Conservation (phyloP, 192 early-diverging fungal species). For the Oehlia diaphana region DNA sequence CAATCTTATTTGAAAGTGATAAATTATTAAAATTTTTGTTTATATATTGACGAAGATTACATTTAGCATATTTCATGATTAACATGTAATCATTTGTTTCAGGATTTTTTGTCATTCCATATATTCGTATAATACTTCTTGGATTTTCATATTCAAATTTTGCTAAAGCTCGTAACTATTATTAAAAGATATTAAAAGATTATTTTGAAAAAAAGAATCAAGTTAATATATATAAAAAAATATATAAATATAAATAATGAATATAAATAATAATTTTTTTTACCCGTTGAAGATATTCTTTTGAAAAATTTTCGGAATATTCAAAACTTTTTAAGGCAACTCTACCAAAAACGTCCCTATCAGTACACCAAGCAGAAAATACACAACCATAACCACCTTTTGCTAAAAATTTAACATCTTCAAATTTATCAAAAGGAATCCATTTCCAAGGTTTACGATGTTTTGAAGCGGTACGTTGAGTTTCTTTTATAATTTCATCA, state of each 20-base stretch:
- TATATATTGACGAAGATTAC: background rate
- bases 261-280: too few relatives aligned
- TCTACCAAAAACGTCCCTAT: background rate
- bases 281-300: background rate
- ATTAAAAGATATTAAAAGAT: too few relatives aligned
- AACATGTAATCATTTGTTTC: slow-evolving; percentile 14
- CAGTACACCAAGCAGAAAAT: background rate
- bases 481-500: background rate
- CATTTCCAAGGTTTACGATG: background rate
- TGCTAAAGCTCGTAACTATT: background rate
- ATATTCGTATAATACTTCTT: background rate
- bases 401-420: background rate
- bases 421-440: background rate
- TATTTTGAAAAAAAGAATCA: too few relatives aligned
- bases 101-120: background rate
- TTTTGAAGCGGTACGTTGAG: background rate
- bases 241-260: too few relatives aligned
- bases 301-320: background rate
- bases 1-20: background rate
- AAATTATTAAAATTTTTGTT: background rate
- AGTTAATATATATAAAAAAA: too few relatives aligned
- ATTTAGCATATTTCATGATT: slow-evolving; percentile 10
- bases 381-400: slow-evolving; percentile 1
- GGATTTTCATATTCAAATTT: background rate
- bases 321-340: background rate